These are phyloP conservation scores for Epichloe coenophiala DNA, from an alignment of 2,329 filamentous ascomycete genomes.

Conservation along the genomic window DNA sequence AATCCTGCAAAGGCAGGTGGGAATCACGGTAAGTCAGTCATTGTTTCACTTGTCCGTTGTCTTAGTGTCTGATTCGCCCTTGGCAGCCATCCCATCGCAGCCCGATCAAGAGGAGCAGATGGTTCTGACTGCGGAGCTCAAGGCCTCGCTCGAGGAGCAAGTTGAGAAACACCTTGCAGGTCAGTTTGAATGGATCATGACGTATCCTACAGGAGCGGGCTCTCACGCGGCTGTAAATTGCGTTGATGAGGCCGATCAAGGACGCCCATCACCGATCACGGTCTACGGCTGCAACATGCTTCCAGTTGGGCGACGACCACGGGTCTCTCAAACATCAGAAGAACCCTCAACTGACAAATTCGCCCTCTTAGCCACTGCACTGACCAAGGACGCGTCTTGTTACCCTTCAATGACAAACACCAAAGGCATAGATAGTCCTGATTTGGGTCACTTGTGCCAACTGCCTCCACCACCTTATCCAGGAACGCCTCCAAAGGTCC, in stretches of 20 bases:
- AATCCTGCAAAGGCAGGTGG: neutral
- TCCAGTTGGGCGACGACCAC: slow-evolving; percentile 1
- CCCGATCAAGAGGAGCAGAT: neutral
- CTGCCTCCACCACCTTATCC: slow-evolving; percentile 12
- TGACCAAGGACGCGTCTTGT: slow-evolving; percentile 16
- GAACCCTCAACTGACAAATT: slow-evolving; percentile 23
- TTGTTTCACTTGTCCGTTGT: neutral
- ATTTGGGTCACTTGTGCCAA: slow-evolving; percentile 4
- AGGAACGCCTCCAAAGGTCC: slow-evolving; percentile 15
- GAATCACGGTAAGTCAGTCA: neutral
- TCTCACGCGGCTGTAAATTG: slow-evolving; percentile 10
- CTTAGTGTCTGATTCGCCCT: neutral
- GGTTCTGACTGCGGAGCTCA: neutral
- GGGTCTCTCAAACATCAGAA: neutral
- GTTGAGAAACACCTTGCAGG: slow-evolving; percentile 30
- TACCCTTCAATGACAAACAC: slow-evolving; percentile 9
- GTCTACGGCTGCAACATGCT: slow-evolving; percentile 41
- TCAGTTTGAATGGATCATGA: slow-evolving; percentile 38
- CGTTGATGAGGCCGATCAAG: slow-evolving; percentile 3
- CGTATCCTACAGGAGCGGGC: slow-evolving; percentile 19
- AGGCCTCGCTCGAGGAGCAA: slow-evolving; percentile 11
- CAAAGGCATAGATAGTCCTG: slow-evolving; percentile 1
- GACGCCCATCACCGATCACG: neutral
- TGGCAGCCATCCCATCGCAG: neutral
- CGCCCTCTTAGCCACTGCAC: slow-evolving; percentile 33